A percentile compares a stretch with the other conserved stretches of the same genome.
These are phyloP conservation scores for Anacardium occidentale DNA, from an alignment of 345 rosid species.

Conservation along the genomic window DNA sequence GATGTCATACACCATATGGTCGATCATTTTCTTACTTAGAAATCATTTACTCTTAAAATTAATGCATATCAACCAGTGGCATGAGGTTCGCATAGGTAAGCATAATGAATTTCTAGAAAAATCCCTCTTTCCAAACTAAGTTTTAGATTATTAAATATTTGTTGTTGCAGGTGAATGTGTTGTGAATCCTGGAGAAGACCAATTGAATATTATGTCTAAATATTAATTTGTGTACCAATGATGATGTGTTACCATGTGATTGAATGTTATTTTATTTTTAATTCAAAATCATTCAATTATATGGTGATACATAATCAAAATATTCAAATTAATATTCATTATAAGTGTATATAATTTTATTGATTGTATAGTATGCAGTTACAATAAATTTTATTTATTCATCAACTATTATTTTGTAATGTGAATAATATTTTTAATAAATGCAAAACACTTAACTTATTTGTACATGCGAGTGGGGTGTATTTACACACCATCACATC, in stretches of 20 bases:
- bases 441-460: no score
- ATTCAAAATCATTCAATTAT: no score
- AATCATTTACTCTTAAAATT: not conserved
- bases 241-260: no score
- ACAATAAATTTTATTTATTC: constrained; percentile 26
- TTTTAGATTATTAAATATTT: not conserved
- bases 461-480: no score
- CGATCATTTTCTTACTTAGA: constrained; percentile 65
- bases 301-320: no score
- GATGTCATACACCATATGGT: constrained; percentile 86
- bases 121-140: not conserved
- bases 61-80: constrained; percentile 3
- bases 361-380: no score
- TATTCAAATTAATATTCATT: no score
- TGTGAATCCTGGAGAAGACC: not conserved
- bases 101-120: not conserved
- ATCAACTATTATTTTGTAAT: constrained; percentile 12
- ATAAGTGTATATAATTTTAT: no score
- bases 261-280: no score
- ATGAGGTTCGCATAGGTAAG: constrained; percentile 10
- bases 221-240: no score
- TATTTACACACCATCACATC: no score
- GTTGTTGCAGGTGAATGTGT: constrained; percentile 12
- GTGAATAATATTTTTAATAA: no score
- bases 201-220: not conserved